Evolutionary conservation across 2,329 filamentous ascomycete species (phyloP).

Genomic region (Huntiella decipiens): DNA sequence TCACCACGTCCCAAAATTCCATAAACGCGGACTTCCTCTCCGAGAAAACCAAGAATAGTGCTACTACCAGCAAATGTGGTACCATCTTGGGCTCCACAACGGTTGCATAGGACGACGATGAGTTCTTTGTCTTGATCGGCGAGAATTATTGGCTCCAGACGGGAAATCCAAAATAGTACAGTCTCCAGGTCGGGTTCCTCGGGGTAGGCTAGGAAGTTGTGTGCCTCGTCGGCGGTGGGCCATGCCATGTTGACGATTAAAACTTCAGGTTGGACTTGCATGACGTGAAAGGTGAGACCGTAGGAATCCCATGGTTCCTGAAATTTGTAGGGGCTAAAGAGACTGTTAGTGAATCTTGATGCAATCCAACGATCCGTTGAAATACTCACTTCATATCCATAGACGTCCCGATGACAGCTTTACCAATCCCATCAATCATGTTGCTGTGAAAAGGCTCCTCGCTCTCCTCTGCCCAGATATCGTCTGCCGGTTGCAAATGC

Average conservation of each 20-base stretch:
- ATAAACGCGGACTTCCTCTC: slow-evolving; percentile 47
- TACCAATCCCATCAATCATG: slow-evolving; percentile 24
- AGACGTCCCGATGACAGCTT: slow-evolving; percentile 36
- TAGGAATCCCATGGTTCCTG: slow-evolving; percentile 12
- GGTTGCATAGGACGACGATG: slow-evolving; percentile 54
- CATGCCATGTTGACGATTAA: slow-evolving; percentile 63
- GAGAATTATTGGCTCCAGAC: slow-evolving; percentile 46
- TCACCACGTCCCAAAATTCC: slow-evolving; percentile 50
- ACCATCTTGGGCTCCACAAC: slow-evolving; percentile 45
- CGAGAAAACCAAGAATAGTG: slow-evolving; percentile 45
- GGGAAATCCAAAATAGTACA: slow-evolving; percentile 53
- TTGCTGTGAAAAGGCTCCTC: slow-evolving; percentile 26
- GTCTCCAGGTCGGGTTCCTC: slow-evolving; percentile 53
- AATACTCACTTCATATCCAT: slow-evolving; percentile 32
- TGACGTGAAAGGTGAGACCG: slow-evolving; percentile 30
- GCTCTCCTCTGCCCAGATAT: slow-evolving; percentile 42
- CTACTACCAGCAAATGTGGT: slow-evolving; percentile 57
- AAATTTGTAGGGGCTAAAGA: slow-evolving; percentile 10
- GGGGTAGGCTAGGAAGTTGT: slow-evolving; percentile 25
- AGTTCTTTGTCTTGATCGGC: slow-evolving; percentile 34
- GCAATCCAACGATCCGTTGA: too few relatives aligned
- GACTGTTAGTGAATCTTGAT: too few relatives aligned
- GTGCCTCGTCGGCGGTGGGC: slow-evolving; percentile 39
- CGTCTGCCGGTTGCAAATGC: slow-evolving; percentile 40
- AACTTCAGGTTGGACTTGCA: slow-evolving; percentile 36